Evolutionary conservation across 73 alveolate species (phyloP).

Genomic region (Tetrahymena elliotti): DNA sequence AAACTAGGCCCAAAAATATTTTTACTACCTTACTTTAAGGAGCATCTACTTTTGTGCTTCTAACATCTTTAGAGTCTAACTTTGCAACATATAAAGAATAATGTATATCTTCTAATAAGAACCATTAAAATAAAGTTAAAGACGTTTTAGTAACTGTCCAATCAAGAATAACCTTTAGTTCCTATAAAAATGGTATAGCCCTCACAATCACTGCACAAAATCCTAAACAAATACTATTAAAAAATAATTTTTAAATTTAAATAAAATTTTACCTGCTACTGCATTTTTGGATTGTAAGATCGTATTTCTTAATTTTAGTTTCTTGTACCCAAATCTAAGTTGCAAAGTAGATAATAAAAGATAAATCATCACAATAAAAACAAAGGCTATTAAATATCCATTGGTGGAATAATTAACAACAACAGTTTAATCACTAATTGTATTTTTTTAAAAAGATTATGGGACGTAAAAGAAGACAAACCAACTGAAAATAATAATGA

Average conservation of each 20-base stretch:
- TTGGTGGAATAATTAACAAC: neutral
- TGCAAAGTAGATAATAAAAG: slow-evolving; percentile 22
- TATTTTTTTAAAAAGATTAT: neutral
- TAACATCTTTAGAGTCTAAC: slow-evolving; percentile 34
- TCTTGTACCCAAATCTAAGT: slow-evolving; percentile 25
- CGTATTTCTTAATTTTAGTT: slow-evolving; percentile 22
- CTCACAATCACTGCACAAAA: neutral
- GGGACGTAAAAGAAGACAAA: slow-evolving; percentile 14
- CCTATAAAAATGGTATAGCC: slow-evolving; percentile 77
- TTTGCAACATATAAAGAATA: slow-evolving; percentile 70
- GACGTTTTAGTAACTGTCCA: slow-evolving; percentile 85
- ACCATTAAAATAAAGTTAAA: slow-evolving; percentile 78
- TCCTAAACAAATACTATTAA: too few species aligned
- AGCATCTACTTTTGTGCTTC: slow-evolving; percentile 59
- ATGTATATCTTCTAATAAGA: slow-evolving; percentile 76
- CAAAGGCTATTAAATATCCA: neutral
- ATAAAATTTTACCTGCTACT: neutral
- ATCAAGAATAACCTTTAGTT: slow-evolving; percentile 74
- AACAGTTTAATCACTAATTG: neutral
- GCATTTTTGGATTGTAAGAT: neutral
- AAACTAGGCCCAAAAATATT: slow-evolving; percentile 53
- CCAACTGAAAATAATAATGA: slow-evolving; percentile 1
- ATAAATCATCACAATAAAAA: slow-evolving; percentile 4
- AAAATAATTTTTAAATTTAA: neutral
- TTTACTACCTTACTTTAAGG: slow-evolving; percentile 42